Base-by-base conservation (phyloP, 805 yeast species). In the Yamadazyma takamatsuzukensis region DNA sequence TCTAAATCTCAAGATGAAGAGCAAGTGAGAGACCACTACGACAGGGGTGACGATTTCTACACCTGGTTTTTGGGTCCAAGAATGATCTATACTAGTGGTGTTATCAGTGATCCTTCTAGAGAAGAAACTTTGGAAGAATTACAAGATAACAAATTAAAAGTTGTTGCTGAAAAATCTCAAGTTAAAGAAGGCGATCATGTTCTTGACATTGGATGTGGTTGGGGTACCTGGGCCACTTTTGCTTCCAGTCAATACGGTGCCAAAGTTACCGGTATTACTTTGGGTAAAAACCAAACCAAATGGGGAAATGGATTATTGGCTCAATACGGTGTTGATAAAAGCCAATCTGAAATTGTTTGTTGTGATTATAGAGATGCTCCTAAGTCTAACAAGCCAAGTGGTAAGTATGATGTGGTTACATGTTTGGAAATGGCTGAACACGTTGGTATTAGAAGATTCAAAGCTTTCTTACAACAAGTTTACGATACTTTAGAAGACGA, bases 351-450 rank as follows among this genome's bases (percentile, higher is more conserved):
- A 53, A 83, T 87, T 45, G 74, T 82, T 34, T 85, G 95, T 66
- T 68, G 77, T 57, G 96, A 87, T 63, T 87, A 87, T 72, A 80
- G 96, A 64, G 96, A 87, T 57, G 74, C 95, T 26, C 96, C 96
- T 32, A 81, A 87, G 34, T 71, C 72, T 24, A 40, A 49, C 16
- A 65, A 63, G 47, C 44, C 53, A 18, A 59, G 47, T 40, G 72
- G 67, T 33, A 64, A 64, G 53, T 87, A 88, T 66, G 78, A 87
- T 68, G 85, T 86, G 60, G 87, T 87, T 54, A 82, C 95, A 23
- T 84, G 94, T 64, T 70, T 87, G 56, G 96, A 87, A 70, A 87
- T 87, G 96, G 87, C 95, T 21, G 96, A 87, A 72, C 96, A 87
- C 59, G 96, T 87, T 53, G 96, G 96, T 55, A 83, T 87, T 48